phyloP scores from a whole-genome alignment of 345 rosid genomes.

The Isatis tinctoria region DNA sequence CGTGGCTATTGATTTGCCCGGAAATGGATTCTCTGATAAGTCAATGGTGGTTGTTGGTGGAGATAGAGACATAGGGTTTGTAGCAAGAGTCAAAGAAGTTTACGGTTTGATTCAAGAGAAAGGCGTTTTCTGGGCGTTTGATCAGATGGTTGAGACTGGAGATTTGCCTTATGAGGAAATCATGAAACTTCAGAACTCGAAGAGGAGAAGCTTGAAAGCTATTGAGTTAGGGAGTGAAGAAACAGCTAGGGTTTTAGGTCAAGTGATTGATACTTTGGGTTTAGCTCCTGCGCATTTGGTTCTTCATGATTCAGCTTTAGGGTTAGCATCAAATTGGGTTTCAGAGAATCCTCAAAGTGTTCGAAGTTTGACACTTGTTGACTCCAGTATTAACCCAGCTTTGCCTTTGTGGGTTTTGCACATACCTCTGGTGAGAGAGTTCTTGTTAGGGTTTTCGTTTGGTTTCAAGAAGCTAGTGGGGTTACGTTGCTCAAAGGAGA shows the following conservation, averaged over 20 bases:
- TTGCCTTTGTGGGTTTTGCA: conserved; percentile 60
- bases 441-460: conserved; percentile 46
- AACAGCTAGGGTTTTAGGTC: conserved; percentile 57
- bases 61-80: conserved; percentile 46
- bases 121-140: conserved; percentile 93
- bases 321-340: conserved; percentile 71
- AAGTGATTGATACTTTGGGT: conserved; percentile 64
- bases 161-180: conserved; percentile 75
- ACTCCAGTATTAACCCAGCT: conserved; percentile 60
- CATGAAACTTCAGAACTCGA: conserved; percentile 31
- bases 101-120: conserved; percentile 72
- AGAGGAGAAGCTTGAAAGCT: conserved; percentile 44
- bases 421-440: conserved; percentile 54
- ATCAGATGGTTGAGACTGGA: conserved; percentile 88
- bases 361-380: conserved; percentile 77
- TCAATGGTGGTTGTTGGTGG: conserved; percentile 51
- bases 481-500: conserved; percentile 53
- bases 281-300: conserved; percentile 84
- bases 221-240: conserved; percentile 70
- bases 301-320: conserved; percentile 82
- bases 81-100: conserved; percentile 60
- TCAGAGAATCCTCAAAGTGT: conserved; percentile 46
- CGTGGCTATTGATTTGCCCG: conserved; percentile 86
- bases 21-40: conserved; percentile 90
- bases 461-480: conserved; percentile 49